phyloP scores from a whole-genome alignment of 169 alveolate species.

The Cryptosporidium sp. region DNA sequence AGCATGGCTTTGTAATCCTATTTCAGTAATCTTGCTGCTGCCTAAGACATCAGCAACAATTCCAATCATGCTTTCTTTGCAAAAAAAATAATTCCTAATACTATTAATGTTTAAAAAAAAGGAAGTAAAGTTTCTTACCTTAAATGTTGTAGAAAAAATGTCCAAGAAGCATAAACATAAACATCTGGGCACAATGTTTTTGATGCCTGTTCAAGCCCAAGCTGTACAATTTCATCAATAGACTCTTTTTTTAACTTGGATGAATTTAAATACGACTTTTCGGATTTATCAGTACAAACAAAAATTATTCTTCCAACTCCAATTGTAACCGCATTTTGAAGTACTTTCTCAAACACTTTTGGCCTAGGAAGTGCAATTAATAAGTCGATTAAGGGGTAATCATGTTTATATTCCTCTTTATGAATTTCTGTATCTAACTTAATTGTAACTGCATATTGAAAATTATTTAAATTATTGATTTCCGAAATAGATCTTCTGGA shows the following conservation, averaged over 20 bases:
- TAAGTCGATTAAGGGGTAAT: slow-evolving; percentile 80
- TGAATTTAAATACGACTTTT: slow-evolving; percentile 78
- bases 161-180: slow-evolving; percentile 70
- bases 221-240: slow-evolving; percentile 57
- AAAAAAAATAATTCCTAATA: slow-evolving; percentile 16
- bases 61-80: slow-evolving; percentile 34
- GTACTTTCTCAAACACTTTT: slow-evolving; percentile 80
- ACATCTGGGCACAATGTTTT: slow-evolving; percentile 58
- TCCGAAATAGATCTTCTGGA: slow-evolving; percentile 28
- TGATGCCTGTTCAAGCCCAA: slow-evolving; percentile 71
- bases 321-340: slow-evolving; percentile 78
- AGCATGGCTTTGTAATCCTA: slow-evolving; percentile 51
- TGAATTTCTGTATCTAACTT: slow-evolving; percentile 48
- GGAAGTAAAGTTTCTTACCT: slow-evolving; percentile 18
- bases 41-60: slow-evolving; percentile 56
- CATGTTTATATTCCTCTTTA: slow-evolving; percentile 15
- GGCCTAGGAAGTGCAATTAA: slow-evolving; percentile 85
- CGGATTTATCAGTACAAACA: slow-evolving; percentile 82
- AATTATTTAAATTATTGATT: slow-evolving; percentile 12
- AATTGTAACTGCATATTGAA: slow-evolving; percentile 10
- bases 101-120: background rate
- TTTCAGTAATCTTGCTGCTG: slow-evolving; percentile 22
- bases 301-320: slow-evolving; percentile 82
- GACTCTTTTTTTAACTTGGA: slow-evolving; percentile 71
- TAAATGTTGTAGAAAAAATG: slow-evolving; percentile 17